These are phyloP conservation scores for Termitomyces sp. DNA, from an alignment of 768 basidiomycete genomes.

Conservation along the genomic window DNA sequence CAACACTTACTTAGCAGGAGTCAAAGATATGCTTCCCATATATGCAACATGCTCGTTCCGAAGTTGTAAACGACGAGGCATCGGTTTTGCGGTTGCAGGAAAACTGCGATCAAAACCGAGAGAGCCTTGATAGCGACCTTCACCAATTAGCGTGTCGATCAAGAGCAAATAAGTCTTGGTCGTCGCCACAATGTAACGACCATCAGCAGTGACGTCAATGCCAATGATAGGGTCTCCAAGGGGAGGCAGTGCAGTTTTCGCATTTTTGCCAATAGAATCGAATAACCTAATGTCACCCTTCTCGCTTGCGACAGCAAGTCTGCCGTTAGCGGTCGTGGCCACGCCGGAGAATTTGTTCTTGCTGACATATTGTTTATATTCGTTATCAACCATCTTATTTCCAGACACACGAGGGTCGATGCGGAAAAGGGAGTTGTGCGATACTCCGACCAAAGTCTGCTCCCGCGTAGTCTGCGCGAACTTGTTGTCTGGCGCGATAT, in stretches of 20 bases:
- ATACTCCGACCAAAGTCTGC: slow-evolving; percentile 90
- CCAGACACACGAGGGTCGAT: slow-evolving; percentile 95
- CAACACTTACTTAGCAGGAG: slow-evolving; percentile 75
- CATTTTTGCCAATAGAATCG: slow-evolving; percentile 96
- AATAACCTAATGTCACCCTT: slow-evolving; percentile 97
- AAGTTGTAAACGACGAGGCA: slow-evolving; percentile 82
- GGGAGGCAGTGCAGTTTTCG: slow-evolving; percentile 95
- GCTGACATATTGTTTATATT: slow-evolving; percentile 92
- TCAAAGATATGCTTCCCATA: slow-evolving; percentile 88
- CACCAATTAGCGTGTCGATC: slow-evolving; percentile 93
- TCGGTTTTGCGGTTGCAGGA: slow-evolving; percentile 90
- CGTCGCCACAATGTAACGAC: slow-evolving; percentile 93
- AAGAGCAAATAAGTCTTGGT: slow-evolving; percentile 91
- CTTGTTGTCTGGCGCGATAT: slow-evolving; percentile 90
- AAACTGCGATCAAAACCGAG: slow-evolving; percentile 93
- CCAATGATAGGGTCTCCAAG: slow-evolving; percentile 94
- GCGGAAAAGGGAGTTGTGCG: slow-evolving; percentile 94
- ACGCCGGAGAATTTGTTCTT: slow-evolving; percentile 96
- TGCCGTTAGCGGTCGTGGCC: slow-evolving; percentile 79
- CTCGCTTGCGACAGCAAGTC: slow-evolving; percentile 89
- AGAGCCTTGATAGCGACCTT: slow-evolving; percentile 76
- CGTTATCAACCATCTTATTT: slow-evolving; percentile 87
- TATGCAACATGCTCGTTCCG: slow-evolving; percentile 90
- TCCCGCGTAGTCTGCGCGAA: slow-evolving; percentile 90
- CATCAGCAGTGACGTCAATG: slow-evolving; percentile 90